Evolutionary conservation across 305 asterid genomes (phyloP), one percentile per base, ranked within the genome.

Genomic region (Fraxinus velutina): DNA sequence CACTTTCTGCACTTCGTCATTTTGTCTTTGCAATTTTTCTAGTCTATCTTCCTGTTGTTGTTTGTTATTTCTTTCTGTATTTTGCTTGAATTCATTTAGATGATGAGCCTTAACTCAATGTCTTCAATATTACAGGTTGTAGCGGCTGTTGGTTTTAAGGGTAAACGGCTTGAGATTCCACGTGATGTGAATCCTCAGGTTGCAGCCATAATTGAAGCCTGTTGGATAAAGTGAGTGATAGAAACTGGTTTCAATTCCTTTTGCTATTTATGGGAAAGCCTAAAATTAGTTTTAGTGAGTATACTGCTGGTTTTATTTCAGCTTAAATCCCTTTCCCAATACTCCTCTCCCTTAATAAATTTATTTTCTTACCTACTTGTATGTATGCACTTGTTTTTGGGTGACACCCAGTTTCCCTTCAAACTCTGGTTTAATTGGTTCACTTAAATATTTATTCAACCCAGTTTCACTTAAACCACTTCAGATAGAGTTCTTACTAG

Each of bases 181-280:
- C 8, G 21, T 13, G 32, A 15, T n/a, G 64, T 79, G 27, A 66
- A 79, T 79, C 82, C 76, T 79, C 77, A 68, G 47, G 64, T 79
- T 2, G 68, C 82, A 6, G 68, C 82, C 77, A 32, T 79, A 70
- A 79, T 79, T 64, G 82, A 79, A 50, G 64, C 66, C 24, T 79
- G 77, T 24, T 79, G 82, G 82, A 37, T 32, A n/a, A 30, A 68
- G 82, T 79, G 77, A 68, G 82, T 79, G 34, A 78, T 10, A 19
- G 19, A 13, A 55, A 76, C 81, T 76, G 30, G 24, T 81, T 72
- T 47, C 33, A 44, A 42, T 74, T 10, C 21, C 62, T 42, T 50
- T 13, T 10, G 42, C 71, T 78, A 47, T 77, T 52, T 29, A 12
- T 57, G 32, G 33, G 66, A 34, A 33, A 19, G 47, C 64, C 32